Evolutionary conservation across 2,329 filamentous ascomycete species (phyloP), one percentile per base, ranked within the genome.

Genomic region (Trematosphaeria pertusa): DNA sequence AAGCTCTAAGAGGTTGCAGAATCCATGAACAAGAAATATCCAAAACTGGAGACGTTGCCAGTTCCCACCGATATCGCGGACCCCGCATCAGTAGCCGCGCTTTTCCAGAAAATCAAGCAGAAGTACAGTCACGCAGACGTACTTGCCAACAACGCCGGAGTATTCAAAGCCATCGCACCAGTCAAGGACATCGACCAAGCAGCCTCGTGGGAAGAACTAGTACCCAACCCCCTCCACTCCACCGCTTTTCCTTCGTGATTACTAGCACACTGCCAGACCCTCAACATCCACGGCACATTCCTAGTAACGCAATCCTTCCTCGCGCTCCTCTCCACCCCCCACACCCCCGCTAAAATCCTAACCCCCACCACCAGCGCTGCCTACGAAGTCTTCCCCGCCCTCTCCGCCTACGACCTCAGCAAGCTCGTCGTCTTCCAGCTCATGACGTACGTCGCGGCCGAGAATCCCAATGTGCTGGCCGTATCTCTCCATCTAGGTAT

Each of bases 261-360:
- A 3, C 35, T 3, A 26, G 10, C 19, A 33, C 39, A 10, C 6
- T 26, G 18, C 11, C 19, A 73, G 71, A 65, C 69, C 37, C 48
- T 64, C 17, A 74, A 73, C 39, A 54, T 65, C 28, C 59, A 60
- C 32, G 72, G 69, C 28, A 67, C 62, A 1, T 70, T 67, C 44
- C 56, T 70, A 20, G 44, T 64, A 14, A 70, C 63, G 4, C 63
- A 68, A 35, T 52, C 52, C 2, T 73, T 73, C 46, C 53, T 73
- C 4, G 46, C 53, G 5, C 43, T 59, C 28, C 44, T 64, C 12
- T 48, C 57, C 21, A 50, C 50, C 2, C 35, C 52, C 0, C 51
- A 58, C 1, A 48, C 42, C 0, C 63, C 67, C 28, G 54, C 52
- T 4, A 56, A 36, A 10, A 70, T 71, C 43, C 42, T 65, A 4